Evolutionary conservation across 129 eudicot species (phyloP), one percentile per base, ranked within the genome.

Genomic region (Gnaphalium uliginosum): DNA sequence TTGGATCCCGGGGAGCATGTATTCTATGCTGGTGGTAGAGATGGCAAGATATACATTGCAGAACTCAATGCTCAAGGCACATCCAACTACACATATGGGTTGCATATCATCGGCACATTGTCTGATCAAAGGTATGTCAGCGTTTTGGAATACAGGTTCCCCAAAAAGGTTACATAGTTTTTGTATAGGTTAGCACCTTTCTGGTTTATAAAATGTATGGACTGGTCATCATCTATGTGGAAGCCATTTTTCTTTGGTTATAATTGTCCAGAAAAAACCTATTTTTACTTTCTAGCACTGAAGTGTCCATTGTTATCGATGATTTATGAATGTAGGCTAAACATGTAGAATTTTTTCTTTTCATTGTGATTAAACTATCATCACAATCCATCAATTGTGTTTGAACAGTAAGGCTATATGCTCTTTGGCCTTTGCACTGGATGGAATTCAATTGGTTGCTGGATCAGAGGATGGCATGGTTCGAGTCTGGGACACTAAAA

Each of bases 381-480:
- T 35, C 17, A 46, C 37, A 50, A 66, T 59, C 32, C 14, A 0
- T 22, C 15, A 68, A 51, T 62, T 77, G 35, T 77, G 37, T 79
- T 66, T 78, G 83, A 81, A 83, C 87, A 90, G 98, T 85, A 88
- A 87, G 79, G 93, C 88, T 41, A 74, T 93, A 72, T 90, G 96
- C 72, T 93, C 87, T 71, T 86, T 93, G 86, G 87, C 91, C 27
- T 85, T 85, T 83, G 81, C 96, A 27, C 77, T 74, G 69, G 95
- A 93, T 85, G 98, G 98, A 53, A n/a, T 59, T 67, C 89, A 76
- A 17, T 85, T 93, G 79, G 91, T 88, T 73, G 90, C 96, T 75
- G 98, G 98, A 70, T 86, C 95, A 43, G 98, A 88, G 76, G 98
- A 93, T 85, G 98, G 98, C 72, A 80, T 88, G 83, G 83, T 93